phyloP scores from a whole-genome alignment of 2,329 filamentous ascomycete species.

The Xylaria arbuscula region DNA sequence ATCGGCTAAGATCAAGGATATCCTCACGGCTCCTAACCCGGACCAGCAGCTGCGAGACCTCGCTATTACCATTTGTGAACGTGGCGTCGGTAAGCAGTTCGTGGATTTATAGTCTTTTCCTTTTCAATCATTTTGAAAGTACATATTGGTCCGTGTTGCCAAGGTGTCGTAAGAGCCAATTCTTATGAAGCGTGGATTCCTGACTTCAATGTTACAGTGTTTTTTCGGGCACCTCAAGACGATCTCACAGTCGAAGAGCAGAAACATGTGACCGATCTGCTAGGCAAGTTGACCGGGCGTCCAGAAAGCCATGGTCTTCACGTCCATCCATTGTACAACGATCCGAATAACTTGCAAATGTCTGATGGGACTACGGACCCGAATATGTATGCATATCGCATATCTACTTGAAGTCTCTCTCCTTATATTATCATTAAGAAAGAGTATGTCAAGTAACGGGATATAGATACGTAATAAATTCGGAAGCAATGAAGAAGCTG shows the following conservation, averaged over 20 bases:
- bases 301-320: constrained; percentile 49
- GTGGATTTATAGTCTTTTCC: not conserved
- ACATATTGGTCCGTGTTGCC: not conserved
- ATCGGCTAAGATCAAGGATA: constrained; percentile 48
- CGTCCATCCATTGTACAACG: constrained; percentile 51
- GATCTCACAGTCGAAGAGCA: constrained; percentile 50
- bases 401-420: not conserved
- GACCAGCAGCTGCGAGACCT: constrained; percentile 51
- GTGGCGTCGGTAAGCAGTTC: constrained; percentile 42
- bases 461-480: constrained; percentile 53
- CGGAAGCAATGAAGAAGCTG: constrained; percentile 51
- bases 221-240: constrained; percentile 49
- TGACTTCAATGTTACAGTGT: constrained; percentile 35
- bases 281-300: constrained; percentile 50
- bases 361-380: constrained; percentile 52
- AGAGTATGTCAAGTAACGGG: constrained; percentile 9
- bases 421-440: not conserved
- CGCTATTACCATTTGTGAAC: constrained; percentile 52
- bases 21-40: constrained; percentile 47
- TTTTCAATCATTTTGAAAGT: not conserved
- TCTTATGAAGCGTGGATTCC: not conserved
- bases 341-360: constrained; percentile 53
- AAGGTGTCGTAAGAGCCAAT: not conserved
- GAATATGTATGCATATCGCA: constrained; percentile 49
- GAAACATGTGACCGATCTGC: constrained; percentile 49